Base-by-base conservation (phyloP, 225 moss, liverwort and hornwort species). In the Rhytidiadelphus loreus region DNA sequence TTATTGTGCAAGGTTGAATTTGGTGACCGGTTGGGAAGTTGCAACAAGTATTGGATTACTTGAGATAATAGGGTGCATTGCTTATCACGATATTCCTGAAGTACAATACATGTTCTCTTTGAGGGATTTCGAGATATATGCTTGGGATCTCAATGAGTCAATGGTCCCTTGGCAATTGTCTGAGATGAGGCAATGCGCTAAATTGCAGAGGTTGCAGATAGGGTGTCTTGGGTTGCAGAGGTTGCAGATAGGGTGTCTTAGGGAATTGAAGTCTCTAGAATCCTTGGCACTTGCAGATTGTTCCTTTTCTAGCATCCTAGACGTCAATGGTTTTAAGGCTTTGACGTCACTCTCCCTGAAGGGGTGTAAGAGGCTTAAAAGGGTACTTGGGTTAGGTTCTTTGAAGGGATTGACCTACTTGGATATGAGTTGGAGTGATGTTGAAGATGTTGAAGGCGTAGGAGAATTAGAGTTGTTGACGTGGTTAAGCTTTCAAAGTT, bases 11-110 rank as follows among this genome's bases (percentile, higher is more conserved):
- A 53, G 29, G 4, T 55, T 83, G 0, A 69, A 53, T 3, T 52
- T 10, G 29, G 66, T 83, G 68, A 69, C 39, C n/a, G n/a, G 83
- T 37, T 83, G 83, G 83, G 69, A 83, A 53, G 5, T 6, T 53
- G 68, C 53, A 52, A 69, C 24, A 6, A 7, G 53, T 35, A 39
- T 83, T 37, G 24, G 52, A 14, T 83, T 22, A 33, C 7, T 83
- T 25, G 37, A 14, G 0, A 66, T 83, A 35, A 3, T 3, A 3
- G 13, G 3, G 14, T 52, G 15, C 2, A 0, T 0, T 6, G 2
- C 14, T 6, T 52, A 53, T 52, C 0, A 0, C 0, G 23, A 66
- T 66, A 50, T 46, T 64, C 48, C 23, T 8, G 1, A 66, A 26
- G 24, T 66, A 15, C 16, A 6, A 66, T 9, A 14, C 37, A 53